Evolutionary conservation across 2,329 filamentous ascomycete genomes (phyloP), one percentile per base, ranked within the genome.

Genomic region (Aspergillus brasiliensis): DNA sequence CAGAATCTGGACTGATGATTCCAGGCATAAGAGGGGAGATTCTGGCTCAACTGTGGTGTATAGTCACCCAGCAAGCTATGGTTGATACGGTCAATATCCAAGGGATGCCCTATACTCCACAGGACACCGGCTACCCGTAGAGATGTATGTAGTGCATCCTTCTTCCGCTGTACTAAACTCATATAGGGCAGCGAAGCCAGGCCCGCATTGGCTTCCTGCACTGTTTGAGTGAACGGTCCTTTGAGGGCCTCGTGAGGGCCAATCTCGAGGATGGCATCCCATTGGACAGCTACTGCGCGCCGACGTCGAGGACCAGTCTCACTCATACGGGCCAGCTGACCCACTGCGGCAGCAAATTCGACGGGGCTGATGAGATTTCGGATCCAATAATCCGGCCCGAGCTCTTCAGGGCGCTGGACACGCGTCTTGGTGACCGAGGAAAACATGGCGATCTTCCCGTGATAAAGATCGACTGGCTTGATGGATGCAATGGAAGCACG

Each of bases 1-100:
- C 78, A 81, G 65, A 77, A 78, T 0, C 34, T 64, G 4, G 67
- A 68, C 5, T 71, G 69, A 48, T 78, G 77, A 56, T 80, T 73
- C 65, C 77, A 82, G 0, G 78, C 72, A 57, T 81, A 82, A 5
- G 31, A 15, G 4, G 31, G 13, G 4, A 59, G 25, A 10, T 10
- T 5, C 31, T 34, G 31, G 5, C 31, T 34, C 31, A 13, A 13
- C 11, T 13, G 31, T 34, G 31, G 31, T 11, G 11, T 34, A 15
- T 34, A 13, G 10, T 34, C 31, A 11, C 31, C 11, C 5, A 34
- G 31, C 31, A 34, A 15, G 31, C 31, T 34, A 10, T 11, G 31
- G 13, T 34, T 34, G 2, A 34, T 11, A 10, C 31, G 11, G 11
- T 34, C 31, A 34, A 34, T 34, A 4, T 34, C 31, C 6, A 34